Conservation (phyloP, 164 flowering plant genomes). For the Paratinospora sagittata region DNA sequence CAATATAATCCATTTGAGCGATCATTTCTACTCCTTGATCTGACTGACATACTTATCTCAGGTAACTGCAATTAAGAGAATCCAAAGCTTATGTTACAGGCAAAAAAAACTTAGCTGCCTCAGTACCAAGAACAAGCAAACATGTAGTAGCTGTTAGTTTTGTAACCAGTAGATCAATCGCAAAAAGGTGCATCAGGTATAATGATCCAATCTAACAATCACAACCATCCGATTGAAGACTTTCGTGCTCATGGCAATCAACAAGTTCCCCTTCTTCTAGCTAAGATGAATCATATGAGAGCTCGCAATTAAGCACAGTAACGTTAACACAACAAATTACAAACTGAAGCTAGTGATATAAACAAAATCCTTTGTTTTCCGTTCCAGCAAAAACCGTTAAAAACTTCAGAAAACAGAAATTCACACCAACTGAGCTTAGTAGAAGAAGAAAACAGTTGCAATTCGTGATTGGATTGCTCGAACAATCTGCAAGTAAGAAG, state of each 20-base stretch:
- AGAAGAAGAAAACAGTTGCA: too few species aligned
- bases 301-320: too few species aligned
- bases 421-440: background rate
- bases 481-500: too few species aligned
- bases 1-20: conserved; percentile 28
- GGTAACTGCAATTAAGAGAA: conserved; percentile 29
- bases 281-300: too few species aligned
- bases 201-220: background rate
- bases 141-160: too few species aligned
- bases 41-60: conserved; percentile 11
- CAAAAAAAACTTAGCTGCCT: background rate
- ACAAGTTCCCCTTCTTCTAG: too few species aligned
- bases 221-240: too few species aligned
- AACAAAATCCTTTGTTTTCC: background rate
- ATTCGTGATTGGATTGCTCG: too few species aligned
- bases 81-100: background rate
- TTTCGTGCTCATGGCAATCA: too few species aligned
- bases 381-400: background rate
- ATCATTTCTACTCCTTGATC: conserved; percentile 18
- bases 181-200: background rate
- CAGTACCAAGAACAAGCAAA: too few species aligned
- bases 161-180: background rate
- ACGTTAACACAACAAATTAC: too few species aligned
- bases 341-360: background rate
- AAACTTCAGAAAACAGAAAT: background rate